phyloP scores from a whole-genome alignment of 2,329 filamentous ascomycete genomes.

The Ophioceras dolichostomum region DNA sequence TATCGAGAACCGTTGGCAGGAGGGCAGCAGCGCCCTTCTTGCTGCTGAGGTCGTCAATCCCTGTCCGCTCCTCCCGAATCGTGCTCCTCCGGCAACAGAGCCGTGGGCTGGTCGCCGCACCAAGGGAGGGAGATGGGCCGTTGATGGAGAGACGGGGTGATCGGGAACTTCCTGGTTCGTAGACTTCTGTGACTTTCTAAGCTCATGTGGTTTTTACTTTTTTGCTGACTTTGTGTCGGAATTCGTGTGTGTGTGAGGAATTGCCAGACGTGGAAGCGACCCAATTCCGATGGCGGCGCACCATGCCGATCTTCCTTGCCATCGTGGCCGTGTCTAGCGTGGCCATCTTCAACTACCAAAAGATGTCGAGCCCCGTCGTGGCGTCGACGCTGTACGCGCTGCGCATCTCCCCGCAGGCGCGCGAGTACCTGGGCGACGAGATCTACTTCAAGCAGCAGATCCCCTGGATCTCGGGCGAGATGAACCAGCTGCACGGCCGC shows the following conservation, averaged over 20 bases:
- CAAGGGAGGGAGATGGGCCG: constrained; percentile 47
- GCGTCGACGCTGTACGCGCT: constrained; percentile 83
- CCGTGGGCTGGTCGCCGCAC: constrained; percentile 40
- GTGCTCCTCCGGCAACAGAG: too few species aligned
- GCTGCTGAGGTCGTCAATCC: constrained; percentile 4
- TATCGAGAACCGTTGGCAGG: constrained; percentile 6
- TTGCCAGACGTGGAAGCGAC: constrained; percentile 26
- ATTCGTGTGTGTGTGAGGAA: too few species aligned
- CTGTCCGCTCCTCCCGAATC: too few species aligned
- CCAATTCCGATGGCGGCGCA: constrained; percentile 52
- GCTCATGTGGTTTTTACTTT: constrained; percentile 1
- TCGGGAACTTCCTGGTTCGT: constrained; percentile 51
- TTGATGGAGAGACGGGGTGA: constrained; percentile 53
- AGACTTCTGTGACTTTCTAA: too few species aligned
- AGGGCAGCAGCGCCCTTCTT: constrained; percentile 5
- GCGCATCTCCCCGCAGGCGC: constrained; percentile 63
- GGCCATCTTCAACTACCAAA: constrained; percentile 99
- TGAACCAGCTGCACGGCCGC: constrained; percentile 86
- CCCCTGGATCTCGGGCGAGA: constrained; percentile 73
- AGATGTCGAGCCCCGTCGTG: constrained; percentile 77
- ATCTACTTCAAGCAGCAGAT: constrained; percentile 70
- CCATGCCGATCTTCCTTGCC: constrained; percentile 68
- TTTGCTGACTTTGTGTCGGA: too few species aligned
- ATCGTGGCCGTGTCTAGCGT: constrained; percentile 60
- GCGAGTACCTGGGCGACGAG: constrained; percentile 73